Evolutionary conservation across 78 protist genomes (phyloP).

Genomic region (Diacronema lutheri): DNA sequence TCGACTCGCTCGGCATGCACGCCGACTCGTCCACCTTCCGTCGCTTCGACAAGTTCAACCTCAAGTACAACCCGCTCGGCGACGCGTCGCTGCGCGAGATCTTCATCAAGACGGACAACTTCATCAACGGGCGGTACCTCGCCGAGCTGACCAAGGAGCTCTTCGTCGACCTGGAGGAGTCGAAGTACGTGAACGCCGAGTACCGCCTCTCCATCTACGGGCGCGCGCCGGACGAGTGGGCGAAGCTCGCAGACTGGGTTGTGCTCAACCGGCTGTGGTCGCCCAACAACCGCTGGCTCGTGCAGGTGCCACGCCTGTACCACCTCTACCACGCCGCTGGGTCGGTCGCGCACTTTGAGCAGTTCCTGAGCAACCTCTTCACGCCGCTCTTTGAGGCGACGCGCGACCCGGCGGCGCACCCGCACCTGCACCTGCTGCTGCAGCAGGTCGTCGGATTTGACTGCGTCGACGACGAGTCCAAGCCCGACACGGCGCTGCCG

Average conservation of each 20-base stretch:
- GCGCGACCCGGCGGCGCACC: conserved; percentile 20
- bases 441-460: conserved; percentile 85
- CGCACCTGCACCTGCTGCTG: conserved; percentile 53
- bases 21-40: conserved; percentile 60
- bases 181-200: conserved; percentile 87
- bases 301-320: conserved; percentile 91
- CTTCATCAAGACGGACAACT: conserved; percentile 94
- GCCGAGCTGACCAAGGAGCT: conserved; percentile 89
- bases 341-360: conserved; percentile 59
- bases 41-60: conserved; percentile 90
- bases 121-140: conserved; percentile 79
- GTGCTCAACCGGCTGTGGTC: conserved; percentile 64
- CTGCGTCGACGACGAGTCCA: conserved; percentile 94
- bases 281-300: conserved; percentile 85
- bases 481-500: conserved; percentile 59
- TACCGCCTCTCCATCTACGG: conserved; percentile 93
- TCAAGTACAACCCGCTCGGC: conserved; percentile 90
- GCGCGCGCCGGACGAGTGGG: conserved; percentile 77
- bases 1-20: conserved; percentile 92
- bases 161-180: conserved; percentile 71
- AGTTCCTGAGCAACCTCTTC: conserved; percentile 81
- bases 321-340: conserved; percentile 43
- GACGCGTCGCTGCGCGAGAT: conserved; percentile 76
- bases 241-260: conserved; percentile 77
- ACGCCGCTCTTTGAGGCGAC: conserved; percentile 90